phyloP scores from a whole-genome alignment of 305 asterid genomes.

The Andrographis paniculata region DNA sequence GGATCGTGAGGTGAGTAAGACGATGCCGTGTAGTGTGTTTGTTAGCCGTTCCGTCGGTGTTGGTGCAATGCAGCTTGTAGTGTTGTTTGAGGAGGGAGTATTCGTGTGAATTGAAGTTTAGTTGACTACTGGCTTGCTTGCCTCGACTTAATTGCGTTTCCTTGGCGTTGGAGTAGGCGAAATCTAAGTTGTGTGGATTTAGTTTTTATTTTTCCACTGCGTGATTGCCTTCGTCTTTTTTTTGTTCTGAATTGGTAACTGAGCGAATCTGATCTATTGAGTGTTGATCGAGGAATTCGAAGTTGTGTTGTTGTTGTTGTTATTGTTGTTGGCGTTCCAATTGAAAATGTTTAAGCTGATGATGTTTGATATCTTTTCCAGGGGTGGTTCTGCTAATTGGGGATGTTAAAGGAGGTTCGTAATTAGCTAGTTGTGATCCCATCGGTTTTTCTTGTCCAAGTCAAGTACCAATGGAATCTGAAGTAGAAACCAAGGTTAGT shows the following conservation, averaged over 20 bases:
- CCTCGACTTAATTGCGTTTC: too few relatives aligned
- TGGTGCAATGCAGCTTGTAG: neutral
- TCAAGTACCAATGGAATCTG: constrained; percentile 58
- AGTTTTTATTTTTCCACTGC: too few relatives aligned
- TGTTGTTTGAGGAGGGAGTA: constrained; percentile 8
- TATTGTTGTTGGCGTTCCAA: neutral
- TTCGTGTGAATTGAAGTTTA: too few relatives aligned
- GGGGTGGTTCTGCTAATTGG: constrained; percentile 16
- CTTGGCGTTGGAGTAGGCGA: too few relatives aligned
- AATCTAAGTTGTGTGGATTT: too few relatives aligned
- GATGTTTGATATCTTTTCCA: constrained; percentile 17
- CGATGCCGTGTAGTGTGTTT: constrained; percentile 7
- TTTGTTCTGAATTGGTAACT: too few relatives aligned
- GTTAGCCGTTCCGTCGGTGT: neutral
- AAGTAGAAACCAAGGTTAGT: constrained; percentile 72
- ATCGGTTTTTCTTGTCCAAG: constrained; percentile 17
- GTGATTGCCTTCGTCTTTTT: too few relatives aligned
- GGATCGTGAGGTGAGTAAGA: constrained; percentile 17
- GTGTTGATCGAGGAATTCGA: constrained; percentile 16
- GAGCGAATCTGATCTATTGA: too few relatives aligned
- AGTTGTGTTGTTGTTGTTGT: too few relatives aligned
- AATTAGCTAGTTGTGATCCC: constrained; percentile 22
- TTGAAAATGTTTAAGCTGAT: constrained; percentile 11
- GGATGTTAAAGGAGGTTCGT: constrained; percentile 42
- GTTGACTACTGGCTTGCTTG: too few relatives aligned